A percentile compares a stretch with the other conserved stretches of the same genome.
These are phyloP conservation scores for Cordia subcordata DNA, from an alignment of 257 asterid genomes.

Conservation along the genomic window DNA sequence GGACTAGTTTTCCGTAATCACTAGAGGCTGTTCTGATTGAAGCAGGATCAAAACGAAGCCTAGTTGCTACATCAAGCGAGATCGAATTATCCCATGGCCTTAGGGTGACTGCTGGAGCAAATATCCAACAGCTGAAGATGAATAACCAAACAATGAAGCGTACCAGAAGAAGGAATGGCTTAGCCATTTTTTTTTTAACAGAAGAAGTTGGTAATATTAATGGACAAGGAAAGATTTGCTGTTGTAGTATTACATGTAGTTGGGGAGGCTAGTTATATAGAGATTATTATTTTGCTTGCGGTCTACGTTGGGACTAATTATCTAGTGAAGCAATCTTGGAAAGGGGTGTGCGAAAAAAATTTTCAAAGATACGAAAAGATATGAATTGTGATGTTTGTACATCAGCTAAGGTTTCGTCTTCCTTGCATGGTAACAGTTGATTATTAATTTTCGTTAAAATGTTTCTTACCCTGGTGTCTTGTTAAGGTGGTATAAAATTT, in stretches of 20 bases:
- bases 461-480: no score
- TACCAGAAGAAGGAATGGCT: neutral
- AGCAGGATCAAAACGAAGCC: neutral
- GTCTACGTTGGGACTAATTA: no score
- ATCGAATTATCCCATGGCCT: neutral
- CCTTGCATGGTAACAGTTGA: no score
- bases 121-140: slow-evolving; percentile 5
- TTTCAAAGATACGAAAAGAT: no score
- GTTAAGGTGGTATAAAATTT: no score
- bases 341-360: no score
- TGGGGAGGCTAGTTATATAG: neutral
- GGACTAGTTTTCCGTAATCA: slow-evolving; percentile 9
- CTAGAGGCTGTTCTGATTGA: slow-evolving; percentile 7
- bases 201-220: neutral
- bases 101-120: neutral
- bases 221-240: neutral
- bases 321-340: no score
- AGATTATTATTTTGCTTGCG: no score
- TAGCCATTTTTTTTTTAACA: slow-evolving; percentile 12
- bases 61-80: slow-evolving; percentile 5
- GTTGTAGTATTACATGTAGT: neutral
- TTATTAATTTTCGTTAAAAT: no score
- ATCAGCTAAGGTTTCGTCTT: no score
- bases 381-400: no score
- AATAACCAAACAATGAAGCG: neutral